Base-by-base conservation (phyloP, 2,329 filamentous ascomycete genomes). In the Chalaropsis ovoidea region DNA sequence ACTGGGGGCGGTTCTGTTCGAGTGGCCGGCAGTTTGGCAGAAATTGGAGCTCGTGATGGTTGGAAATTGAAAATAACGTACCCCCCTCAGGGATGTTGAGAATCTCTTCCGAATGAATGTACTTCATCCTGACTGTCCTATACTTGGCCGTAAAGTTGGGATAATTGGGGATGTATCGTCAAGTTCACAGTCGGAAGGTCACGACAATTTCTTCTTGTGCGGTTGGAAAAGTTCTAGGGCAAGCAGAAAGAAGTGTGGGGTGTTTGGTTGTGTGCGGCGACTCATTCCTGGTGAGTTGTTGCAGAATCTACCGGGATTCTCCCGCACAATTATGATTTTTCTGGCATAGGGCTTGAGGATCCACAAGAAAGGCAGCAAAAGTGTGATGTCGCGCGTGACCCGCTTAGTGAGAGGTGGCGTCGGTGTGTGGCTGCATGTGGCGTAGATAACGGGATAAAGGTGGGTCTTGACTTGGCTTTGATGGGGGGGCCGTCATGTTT, bases 21-120 rank as follows among this genome's bases (percentile, higher is more conserved):
- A 31, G 13, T n/a, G 27, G 17, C 52, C 17, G 31, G 52, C 31
- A 8, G 27, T 39, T 58, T 35, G 13, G 24, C 24, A 54, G 31
- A 31, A 58, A 27, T 58, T 58, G 3, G 52, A 22, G 52, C 52
- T 58, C 52, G 31, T 58, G 61, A 62, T 39, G 61, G 17, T 61
- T 61, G 31, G 61, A 69, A 71, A 71, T 19, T 62, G 47, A 58
- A 58, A 58, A 67, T 62, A 73, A 89, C 90, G 82, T 87, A 96
- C 91, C 91, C 84, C 92, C 90, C 80, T 96, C 90, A 76, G 95
- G 94, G 81, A 99, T 90, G 76, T 87, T 85, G 82, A 99, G 85
- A 81, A 85, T 84, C 87, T 99, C 93, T 83, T 93, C 85, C 77
- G 90, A 95, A 86, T 96, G 91, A 83, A 99, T 96, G 90, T 96